Conservation (phyloP, 1,139 yeast species). For the Debaryomycetaceae sp. region DNA sequence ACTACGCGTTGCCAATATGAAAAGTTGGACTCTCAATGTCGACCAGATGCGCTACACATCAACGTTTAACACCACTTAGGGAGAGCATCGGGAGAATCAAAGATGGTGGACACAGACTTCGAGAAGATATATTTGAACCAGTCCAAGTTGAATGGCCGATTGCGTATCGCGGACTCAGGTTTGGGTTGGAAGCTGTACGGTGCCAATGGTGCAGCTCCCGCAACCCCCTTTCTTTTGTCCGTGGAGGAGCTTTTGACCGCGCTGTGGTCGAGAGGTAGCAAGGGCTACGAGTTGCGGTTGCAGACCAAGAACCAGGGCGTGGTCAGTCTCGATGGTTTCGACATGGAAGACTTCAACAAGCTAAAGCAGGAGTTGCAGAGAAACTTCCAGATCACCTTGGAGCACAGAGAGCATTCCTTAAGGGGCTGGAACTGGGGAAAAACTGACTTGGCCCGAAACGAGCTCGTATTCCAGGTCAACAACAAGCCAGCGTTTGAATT, state of each 20-base stretch:
- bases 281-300: slow-evolving; percentile 86
- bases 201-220: slow-evolving; percentile 36
- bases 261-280: slow-evolving; percentile 89
- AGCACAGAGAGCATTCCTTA: slow-evolving; percentile 83
- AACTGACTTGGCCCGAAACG: slow-evolving; percentile 88
- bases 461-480: slow-evolving; percentile 79
- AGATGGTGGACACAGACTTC: slow-evolving; percentile 58
- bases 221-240: slow-evolving; percentile 80
- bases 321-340: slow-evolving; percentile 88
- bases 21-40: background rate
- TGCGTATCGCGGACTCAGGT: slow-evolving; percentile 93
- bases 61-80: background rate
- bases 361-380: slow-evolving; percentile 82
- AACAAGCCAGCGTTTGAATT: slow-evolving; percentile 90
- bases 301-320: slow-evolving; percentile 89
- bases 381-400: slow-evolving; percentile 69
- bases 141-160: slow-evolving; percentile 78
- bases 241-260: slow-evolving; percentile 78
- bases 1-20: background rate
- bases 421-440: slow-evolving; percentile 99
- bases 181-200: slow-evolving; percentile 86
- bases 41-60: background rate
- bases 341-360: slow-evolving; percentile 72
- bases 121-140: slow-evolving; percentile 88
- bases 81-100: background rate